Evolutionary conservation across 1,284 basidiomycete genomes (phyloP).

Genomic region (Coniferiporia sulphurascens): DNA sequence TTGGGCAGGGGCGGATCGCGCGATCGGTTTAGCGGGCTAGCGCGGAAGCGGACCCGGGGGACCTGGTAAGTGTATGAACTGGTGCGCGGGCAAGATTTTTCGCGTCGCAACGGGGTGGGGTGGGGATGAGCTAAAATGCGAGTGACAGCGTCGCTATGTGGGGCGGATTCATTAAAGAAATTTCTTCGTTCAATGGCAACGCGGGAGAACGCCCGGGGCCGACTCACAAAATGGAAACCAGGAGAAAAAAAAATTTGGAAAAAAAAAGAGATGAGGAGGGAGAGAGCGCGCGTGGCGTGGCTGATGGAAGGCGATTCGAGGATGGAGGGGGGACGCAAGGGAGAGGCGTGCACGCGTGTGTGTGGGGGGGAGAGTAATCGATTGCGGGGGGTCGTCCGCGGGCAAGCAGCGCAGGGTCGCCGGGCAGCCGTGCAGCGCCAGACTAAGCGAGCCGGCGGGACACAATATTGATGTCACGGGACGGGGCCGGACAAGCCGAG

Average conservation of each 20-base stretch:
- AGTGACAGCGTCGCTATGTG: no score
- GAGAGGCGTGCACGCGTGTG: background rate
- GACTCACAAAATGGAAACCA: no score
- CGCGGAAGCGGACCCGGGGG: background rate
- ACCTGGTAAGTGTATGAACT: background rate
- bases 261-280: background rate
- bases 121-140: background rate
- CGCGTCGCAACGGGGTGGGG: no score
- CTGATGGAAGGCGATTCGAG: background rate
- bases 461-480: no score
- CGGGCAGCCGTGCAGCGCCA: no score
- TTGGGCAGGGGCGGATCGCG: no score
- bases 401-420: background rate
- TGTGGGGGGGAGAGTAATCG: slow-evolving; percentile 1
- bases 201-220: no score
- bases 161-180: no score
- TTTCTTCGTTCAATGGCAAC: no score
- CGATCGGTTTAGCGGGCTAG: background rate
- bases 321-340: background rate
- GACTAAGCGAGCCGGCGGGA: no score
- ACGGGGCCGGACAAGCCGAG: no score
- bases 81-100: background rate
- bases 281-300: background rate
- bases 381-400: slow-evolving; percentile 6
- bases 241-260: background rate